Base-by-base conservation (phyloP, 2,329 filamentous ascomycete species). In the Chalaropsis thielavioides region DNA sequence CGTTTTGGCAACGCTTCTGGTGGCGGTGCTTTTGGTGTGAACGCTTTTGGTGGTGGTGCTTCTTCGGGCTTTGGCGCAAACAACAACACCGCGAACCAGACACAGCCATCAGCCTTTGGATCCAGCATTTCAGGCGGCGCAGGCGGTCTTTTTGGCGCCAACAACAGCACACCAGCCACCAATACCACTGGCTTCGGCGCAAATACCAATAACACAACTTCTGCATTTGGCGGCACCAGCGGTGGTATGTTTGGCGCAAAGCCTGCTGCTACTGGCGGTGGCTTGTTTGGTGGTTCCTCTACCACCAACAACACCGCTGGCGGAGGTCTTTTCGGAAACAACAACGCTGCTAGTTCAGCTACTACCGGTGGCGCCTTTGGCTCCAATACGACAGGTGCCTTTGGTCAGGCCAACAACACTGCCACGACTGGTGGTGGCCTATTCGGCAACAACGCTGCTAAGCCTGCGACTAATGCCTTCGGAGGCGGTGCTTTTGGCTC, bases 1-100 rank as follows among this genome's bases (percentile, higher is more conserved):
- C 87, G 87, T 64, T 90, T 83, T 73, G 94, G 92, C 41, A 95
- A 92, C 74, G 81, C 83, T 51, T 90, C 87, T 68, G 90, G 90
- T 38, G 88, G 91, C 69, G 91, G 91, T 66, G 89, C 88, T 7
- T 96, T 96, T 74, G 92, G 91, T 19, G 80, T 85, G 31, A 74
- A 76, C 68, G 78, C 76, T 11, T 85, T 85, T 69, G 82, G 82
- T 62, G 62, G 56, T 62, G 63, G 63, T 41, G 43, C 63, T 31
- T n/a, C 72, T 7, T 69, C 70, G 61, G 71, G 69, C 62, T 65
- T 63, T 51, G 62, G 58, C 17, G 54, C 49, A 64, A 71, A 69
- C 46, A 72, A 69, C 51, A 74, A 74, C 15, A 70, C 71, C 46
- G 7, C 35, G 35, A 75, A 80, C 69, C 49, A 69, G 64, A 68